phyloP scores from a whole-genome alignment of 1,139 yeast species.

The Protomyces inouyei region DNA sequence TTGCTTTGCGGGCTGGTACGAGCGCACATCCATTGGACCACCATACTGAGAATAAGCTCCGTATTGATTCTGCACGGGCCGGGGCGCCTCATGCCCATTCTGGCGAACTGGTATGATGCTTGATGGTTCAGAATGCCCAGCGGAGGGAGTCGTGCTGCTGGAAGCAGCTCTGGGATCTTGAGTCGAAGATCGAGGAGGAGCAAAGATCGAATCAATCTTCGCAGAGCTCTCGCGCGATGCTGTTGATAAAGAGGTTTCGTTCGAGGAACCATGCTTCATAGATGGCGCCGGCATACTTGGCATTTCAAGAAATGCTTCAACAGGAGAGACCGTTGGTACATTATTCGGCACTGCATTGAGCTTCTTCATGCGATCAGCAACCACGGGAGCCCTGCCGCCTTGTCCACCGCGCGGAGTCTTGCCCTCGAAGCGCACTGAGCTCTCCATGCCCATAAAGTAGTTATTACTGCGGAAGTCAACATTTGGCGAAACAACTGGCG shows the following conservation, averaged over 20 bases:
- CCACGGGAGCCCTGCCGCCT: neutral
- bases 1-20: neutral
- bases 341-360: conserved; percentile 22
- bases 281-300: neutral
- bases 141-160: neutral
- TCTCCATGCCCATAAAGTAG: conserved; percentile 29
- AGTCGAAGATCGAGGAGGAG: neutral
- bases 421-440: conserved; percentile 15
- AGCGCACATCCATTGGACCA: neutral
- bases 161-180: neutral
- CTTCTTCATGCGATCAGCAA: conserved; percentile 17
- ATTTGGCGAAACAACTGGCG: neutral
- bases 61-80: neutral
- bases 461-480: conserved; percentile 19
- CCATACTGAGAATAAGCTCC: neutral
- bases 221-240: neutral
- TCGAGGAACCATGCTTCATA: neutral
- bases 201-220: neutral
- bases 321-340: conserved; percentile 32
- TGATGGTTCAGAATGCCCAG: neutral
- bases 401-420: conserved; percentile 9
- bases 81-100: neutral
- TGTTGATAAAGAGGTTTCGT: neutral
- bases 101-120: neutral
- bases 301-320: conserved; percentile 32